Conservation (phyloP, 129 eudicot species). For the Dittrichia graveolens region DNA sequence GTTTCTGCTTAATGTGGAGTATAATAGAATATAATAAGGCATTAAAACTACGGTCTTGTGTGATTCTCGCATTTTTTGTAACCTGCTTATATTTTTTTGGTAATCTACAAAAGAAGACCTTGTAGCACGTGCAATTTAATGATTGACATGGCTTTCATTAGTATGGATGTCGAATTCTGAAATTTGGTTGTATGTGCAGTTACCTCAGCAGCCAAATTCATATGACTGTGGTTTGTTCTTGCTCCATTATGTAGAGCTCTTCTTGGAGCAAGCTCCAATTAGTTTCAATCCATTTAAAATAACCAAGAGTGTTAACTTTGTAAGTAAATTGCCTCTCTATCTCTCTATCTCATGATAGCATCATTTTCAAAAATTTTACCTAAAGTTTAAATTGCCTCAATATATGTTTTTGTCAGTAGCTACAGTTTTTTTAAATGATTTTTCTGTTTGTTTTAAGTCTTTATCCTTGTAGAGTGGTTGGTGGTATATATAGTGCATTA, state of each 20-base stretch:
- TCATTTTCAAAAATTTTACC: neutral
- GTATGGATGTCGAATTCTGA: slow-evolving; percentile 5
- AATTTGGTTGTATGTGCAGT: slow-evolving; percentile 45
- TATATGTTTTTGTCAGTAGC: too few species aligned
- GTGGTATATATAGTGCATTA: too few species aligned
- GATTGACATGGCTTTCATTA: neutral
- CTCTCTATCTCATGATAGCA: slow-evolving; percentile 2
- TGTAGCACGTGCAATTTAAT: slow-evolving; percentile 1
- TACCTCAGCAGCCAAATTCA: slow-evolving; percentile 89
- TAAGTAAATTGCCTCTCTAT: slow-evolving; percentile 43
- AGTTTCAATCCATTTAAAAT: slow-evolving; percentile 70
- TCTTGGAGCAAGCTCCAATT: slow-evolving; percentile 67
- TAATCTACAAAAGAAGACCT: neutral
- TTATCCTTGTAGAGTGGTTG: too few species aligned
- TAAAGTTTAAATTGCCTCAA: neutral
- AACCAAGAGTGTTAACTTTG: slow-evolving; percentile 56
- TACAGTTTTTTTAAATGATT: too few species aligned
- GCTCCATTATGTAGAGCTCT: slow-evolving; percentile 86
- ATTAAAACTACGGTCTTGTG: too few species aligned
- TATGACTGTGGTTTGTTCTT: slow-evolving; percentile 89
- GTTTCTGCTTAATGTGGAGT: too few species aligned
- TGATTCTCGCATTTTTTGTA: too few species aligned
- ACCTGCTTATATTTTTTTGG: too few species aligned
- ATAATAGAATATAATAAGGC: too few species aligned
- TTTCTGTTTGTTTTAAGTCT: too few species aligned